Conservation (phyloP, 2,329 filamentous ascomycete species). For the Bimuria novae-zelandiae region DNA sequence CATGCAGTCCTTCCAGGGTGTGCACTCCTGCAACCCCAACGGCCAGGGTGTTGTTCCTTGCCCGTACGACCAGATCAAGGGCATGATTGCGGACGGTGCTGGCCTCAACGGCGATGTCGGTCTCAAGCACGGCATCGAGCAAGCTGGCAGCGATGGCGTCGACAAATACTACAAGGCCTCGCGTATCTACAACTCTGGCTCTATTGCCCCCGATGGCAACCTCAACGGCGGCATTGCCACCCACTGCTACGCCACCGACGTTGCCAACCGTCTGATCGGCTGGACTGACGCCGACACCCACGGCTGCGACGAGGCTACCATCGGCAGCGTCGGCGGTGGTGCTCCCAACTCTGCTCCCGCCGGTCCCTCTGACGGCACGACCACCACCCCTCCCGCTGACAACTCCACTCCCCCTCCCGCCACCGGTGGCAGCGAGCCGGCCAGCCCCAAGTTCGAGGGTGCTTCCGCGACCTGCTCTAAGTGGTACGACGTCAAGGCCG, state of each 20-base stretch:
- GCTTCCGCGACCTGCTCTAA: conserved; percentile 30
- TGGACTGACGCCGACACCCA: conserved; percentile 37
- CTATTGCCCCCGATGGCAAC: conserved; percentile 41
- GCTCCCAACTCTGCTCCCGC: conserved; percentile 10
- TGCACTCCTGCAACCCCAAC: conserved; percentile 38
- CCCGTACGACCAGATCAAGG: conserved; percentile 42
- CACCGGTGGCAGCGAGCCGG: conserved; percentile 4
- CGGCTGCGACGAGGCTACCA: conserved; percentile 24
- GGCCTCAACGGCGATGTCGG: conserved; percentile 52
- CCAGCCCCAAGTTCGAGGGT: conserved; percentile 15
- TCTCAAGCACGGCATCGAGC: conserved; percentile 37
- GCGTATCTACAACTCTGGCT: conserved; percentile 58
- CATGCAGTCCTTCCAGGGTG: conserved; percentile 50
- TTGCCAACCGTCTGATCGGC: conserved; percentile 55
- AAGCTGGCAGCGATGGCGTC: conserved; percentile 36
- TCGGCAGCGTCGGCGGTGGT: conserved; percentile 16
- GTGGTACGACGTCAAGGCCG: conserved; percentile 38
- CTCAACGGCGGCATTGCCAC: conserved; percentile 50
- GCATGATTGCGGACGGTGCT: conserved; percentile 52
- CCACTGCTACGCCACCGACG: conserved; percentile 57
- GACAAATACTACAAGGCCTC: conserved; percentile 54
- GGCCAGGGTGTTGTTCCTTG: conserved; percentile 48
- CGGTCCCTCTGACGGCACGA: conserved; percentile 3
- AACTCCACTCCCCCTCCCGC: conserved; percentile 4
- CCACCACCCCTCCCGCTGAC: neutral